Percentiles rank a stretch among this genome's conserved stretches.
phyloP scores from a whole-genome alignment of 2,329 filamentous ascomycete species.

The Colletotrichum lupini region DNA sequence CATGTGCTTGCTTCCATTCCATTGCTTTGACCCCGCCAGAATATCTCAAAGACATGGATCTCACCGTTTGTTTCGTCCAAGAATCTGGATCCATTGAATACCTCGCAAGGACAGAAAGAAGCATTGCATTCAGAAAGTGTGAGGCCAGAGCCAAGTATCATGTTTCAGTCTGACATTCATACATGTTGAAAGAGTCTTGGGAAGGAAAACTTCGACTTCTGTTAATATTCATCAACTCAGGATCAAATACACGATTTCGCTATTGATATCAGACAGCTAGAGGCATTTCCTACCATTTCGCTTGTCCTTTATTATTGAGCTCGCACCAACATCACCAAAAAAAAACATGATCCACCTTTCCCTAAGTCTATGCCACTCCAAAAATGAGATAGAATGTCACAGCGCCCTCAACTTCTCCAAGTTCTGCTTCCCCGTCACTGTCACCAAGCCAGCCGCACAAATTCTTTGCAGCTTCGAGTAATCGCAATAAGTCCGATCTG shows the following conservation, averaged over 20 bases:
- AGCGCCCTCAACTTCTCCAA: neutral
- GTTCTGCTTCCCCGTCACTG: neutral
- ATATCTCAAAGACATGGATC: neutral
- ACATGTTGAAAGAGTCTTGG: neutral
- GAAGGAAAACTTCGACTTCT: neutral
- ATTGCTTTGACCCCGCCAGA: neutral
- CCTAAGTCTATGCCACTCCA: neutral
- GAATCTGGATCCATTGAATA: neutral
- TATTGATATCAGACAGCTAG: neutral
- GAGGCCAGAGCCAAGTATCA: neutral
- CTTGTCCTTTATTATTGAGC: neutral
- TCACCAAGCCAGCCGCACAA: constrained; percentile 41
- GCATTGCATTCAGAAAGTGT: neutral
- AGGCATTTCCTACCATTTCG: neutral
- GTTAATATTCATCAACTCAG: neutral
- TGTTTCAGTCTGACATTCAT: neutral
- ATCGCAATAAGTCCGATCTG: neutral
- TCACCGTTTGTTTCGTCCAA: neutral
- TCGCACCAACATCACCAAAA: neutral
- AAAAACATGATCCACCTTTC: neutral
- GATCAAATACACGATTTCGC: neutral
- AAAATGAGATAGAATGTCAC: neutral
- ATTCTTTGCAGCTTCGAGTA: constrained; percentile 39
- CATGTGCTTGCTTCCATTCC: neutral
- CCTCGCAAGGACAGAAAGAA: neutral